Percentiles rank a stretch among this genome's conserved stretches.
phyloP scores from a whole-genome alignment of 768 basidiomycete species.

The Lactifluus echinatus region DNA sequence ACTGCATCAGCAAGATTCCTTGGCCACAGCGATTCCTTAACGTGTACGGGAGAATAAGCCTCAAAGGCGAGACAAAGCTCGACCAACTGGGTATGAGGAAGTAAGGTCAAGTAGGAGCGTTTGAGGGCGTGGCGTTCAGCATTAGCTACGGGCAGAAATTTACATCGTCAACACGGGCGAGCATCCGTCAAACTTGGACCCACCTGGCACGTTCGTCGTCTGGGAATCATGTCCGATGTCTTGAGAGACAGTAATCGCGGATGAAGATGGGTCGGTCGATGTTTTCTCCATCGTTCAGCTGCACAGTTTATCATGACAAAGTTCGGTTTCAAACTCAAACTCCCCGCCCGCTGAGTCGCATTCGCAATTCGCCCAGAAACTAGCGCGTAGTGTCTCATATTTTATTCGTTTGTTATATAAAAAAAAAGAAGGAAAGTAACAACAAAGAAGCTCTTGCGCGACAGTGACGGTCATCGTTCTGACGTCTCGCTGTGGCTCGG shows the following conservation, averaged over 20 bases:
- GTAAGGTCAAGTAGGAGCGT: slow-evolving; percentile 58
- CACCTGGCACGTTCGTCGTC: slow-evolving; percentile 22
- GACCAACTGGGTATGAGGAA: slow-evolving; percentile 64
- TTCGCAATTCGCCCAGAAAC: no score
- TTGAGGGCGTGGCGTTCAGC: slow-evolving; percentile 50
- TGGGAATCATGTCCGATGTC: slow-evolving; percentile 17
- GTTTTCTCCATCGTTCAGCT: slow-evolving; percentile 55
- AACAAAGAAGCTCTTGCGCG: not conserved
- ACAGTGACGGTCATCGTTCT: not conserved
- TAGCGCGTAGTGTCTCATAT: no score
- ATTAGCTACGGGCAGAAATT: slow-evolving; percentile 29
- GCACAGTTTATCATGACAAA: slow-evolving; percentile 67
- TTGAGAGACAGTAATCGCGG: slow-evolving; percentile 27
- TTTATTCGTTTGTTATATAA: not conserved
- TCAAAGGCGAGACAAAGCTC: slow-evolving; percentile 72
- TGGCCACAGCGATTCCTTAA: slow-evolving; percentile 67
- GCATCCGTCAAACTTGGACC: not conserved
- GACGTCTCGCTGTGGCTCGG: not conserved
- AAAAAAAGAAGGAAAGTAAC: not conserved
- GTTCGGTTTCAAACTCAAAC: slow-evolving; percentile 40
- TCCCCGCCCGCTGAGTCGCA: slow-evolving; percentile 9
- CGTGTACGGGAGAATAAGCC: slow-evolving; percentile 53
- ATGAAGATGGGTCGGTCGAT: slow-evolving; percentile 31
- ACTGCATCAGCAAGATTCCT: slow-evolving; percentile 58
- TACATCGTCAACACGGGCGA: not conserved